Percentiles rank a stretch among this genome's conserved stretches.
These are phyloP conservation scores for Mortierella sp. DNA, from an alignment of 371 early-diverging fungal species.

Conservation along the genomic window DNA sequence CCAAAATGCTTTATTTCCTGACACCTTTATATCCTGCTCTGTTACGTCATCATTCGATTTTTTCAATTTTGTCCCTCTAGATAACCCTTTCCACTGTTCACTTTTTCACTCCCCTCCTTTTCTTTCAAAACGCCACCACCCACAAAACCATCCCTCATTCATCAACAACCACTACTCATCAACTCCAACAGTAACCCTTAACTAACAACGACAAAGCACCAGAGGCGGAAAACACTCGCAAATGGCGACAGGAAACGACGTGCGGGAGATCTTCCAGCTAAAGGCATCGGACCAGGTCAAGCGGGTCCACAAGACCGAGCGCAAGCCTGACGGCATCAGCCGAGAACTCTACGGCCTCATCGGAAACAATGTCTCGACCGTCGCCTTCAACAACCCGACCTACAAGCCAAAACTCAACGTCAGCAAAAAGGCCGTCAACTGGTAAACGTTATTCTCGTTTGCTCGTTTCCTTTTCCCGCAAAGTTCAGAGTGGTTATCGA, in stretches of 20 bases:
- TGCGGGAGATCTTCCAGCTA: constrained; percentile 76
- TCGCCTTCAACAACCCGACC: constrained; percentile 72
- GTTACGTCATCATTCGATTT: neutral
- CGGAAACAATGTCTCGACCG: constrained; percentile 75
- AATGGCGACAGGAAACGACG: constrained; percentile 70
- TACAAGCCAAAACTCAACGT: constrained; percentile 81
- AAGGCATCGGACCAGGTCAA: constrained; percentile 62
- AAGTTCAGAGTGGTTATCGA: too few species aligned
- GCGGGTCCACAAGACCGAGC: constrained; percentile 58
- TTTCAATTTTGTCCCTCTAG: neutral
- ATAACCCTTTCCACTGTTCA: neutral
- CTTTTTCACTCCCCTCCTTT: neutral
- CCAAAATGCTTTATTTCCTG: neutral
- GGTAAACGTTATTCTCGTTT: constrained; percentile 46
- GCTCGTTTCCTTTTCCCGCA: neutral
- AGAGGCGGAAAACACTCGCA: neutral
- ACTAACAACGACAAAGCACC: neutral
- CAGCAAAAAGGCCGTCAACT: constrained; percentile 73
- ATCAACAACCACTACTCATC: neutral
- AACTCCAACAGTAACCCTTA: neutral
- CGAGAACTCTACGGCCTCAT: constrained; percentile 77
- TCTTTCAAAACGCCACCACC: constrained; percentile 2
- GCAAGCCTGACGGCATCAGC: constrained; percentile 75
- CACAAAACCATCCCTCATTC: neutral
- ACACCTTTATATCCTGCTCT: neutral